Evolutionary conservation across 2,329 filamentous ascomycete species (phyloP), one percentile per base, ranked within the genome.

Genomic region (Scedosporium minutisporum): DNA sequence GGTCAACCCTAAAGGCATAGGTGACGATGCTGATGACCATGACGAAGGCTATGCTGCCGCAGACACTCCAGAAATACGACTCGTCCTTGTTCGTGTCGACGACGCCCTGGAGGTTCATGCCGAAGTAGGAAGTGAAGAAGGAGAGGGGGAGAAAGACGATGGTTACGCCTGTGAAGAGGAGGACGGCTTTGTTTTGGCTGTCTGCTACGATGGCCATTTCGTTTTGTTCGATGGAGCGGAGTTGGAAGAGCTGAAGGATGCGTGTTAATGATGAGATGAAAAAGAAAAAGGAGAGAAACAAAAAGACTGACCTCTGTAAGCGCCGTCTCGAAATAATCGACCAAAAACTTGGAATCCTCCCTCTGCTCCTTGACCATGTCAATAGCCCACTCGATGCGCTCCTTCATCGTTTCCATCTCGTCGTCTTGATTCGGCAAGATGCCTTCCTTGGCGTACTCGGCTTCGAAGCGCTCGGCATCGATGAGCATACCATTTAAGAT

Each of bases 351-450:
- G 67, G 87, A 84, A 2, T 88, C 83, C 67, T 87, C 85, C 0
- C 84, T 84, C 67, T 87, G 84, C n/a, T 85, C 83, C 68, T 87
- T 84, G 48, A 86, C 84, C 78, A 87, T 85, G 69, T 87, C 84
- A 9, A 87, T 72, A 0, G 82, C 75, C 63, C 82, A 79, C n/a
- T 77, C 76, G 12, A 76, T 76, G 68, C 87, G 87, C 62, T 84
- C 83, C 1, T 77, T 77, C 2, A 87, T 70, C 42, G 79, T 76
- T 29, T 73, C 73, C 44, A 84, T 73, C 0, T 83, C 82, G 55
- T 84, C 79, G 21, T 74, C 73, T 0, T 14, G 12, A 14, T 46
- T 46, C 5, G 53, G 51, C 21, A 33, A 16, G 4, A 58, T 42
- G 48, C 46, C 46, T n/a, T 46, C 38, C 25, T n/a, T 27, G 12